Evolutionary conservation across 441 rosid species (phyloP), one percentile per base, ranked within the genome.

Genomic region (Sinapis alba): DNA sequence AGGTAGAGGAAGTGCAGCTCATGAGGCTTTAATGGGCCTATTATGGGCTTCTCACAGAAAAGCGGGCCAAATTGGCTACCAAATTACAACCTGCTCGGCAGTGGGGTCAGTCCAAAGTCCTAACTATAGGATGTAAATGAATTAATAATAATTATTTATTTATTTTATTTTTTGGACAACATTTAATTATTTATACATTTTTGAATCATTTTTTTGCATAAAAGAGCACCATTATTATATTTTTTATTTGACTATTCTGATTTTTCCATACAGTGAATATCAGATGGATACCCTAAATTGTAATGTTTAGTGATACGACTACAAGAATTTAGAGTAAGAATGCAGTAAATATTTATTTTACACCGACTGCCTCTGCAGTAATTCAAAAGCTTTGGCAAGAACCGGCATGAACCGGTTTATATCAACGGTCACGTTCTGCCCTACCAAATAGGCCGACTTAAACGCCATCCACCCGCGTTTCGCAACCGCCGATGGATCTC

Each of bases 391-490:
- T 79, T 82, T 85, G 5, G 76, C 6, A 81, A 90, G 74, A 60
- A 88, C 89, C 36, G 76, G 80, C 57, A 73, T 87, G 54, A 92
- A 89, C 82, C 91, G 86, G 67, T 77, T 71, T 36, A 88, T 80
- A 73, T 90, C 87, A 36, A 94, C 72, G 53, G 73, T 82, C 12
- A 94, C 93, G 64, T 89, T 87, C 80, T 94, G 82, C 54, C 54
- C 54, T 36, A 83, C 89, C 85, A 92, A 76, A 79, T 90, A 92
- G 7, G 78, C 79, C 16, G 86, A 76, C 77, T 77, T 87, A 64
- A 89, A 90, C 38, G 79, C 65, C 3, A 19, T 7, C 97, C 96
- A 94, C 1, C 91, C 88, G 69, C 78, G 82, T 71, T 86, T 86
- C 3, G 57, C 58, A 15, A 87, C 77, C 43, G 78, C 75, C 36